Evolutionary conservation across 2,329 filamentous ascomycete species (phyloP).

Genomic region (Stagonosporopsis vannaccii): DNA sequence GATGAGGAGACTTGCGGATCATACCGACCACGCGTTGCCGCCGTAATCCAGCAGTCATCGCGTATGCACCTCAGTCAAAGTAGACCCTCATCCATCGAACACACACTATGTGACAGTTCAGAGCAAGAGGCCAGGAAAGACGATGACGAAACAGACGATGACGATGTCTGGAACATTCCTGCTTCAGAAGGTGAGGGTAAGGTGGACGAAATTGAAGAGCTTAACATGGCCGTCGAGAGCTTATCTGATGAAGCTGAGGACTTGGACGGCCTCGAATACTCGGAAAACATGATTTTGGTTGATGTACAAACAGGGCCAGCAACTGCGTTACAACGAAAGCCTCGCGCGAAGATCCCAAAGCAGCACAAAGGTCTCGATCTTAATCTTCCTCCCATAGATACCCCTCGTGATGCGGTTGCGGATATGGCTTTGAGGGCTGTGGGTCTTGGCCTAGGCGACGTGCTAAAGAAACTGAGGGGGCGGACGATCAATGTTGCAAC

Average conservation of each 20-base stretch:
- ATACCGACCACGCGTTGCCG: neutral
- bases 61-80: conserved; percentile 18
- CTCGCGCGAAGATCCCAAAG: neutral
- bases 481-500: conserved; percentile 67
- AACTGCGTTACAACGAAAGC: neutral
- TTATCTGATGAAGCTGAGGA: neutral
- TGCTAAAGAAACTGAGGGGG: conserved; percentile 45
- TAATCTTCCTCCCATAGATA: conserved; percentile 55
- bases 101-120: conserved; percentile 1
- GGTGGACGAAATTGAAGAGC: conserved; percentile 14
- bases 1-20: neutral
- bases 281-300: no score
- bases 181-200: neutral
- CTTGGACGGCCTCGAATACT: no score
- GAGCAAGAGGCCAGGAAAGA: conserved; percentile 4
- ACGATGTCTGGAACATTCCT: conserved; percentile 9
- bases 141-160: neutral
- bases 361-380: conserved; percentile 38
- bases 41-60: neutral
- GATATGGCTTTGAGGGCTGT: conserved; percentile 55
- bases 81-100: conserved; percentile 25
- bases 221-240: neutral
- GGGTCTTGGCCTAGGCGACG: conserved; percentile 42
- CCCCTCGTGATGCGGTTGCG: conserved; percentile 59
- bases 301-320: neutral